Base-by-base conservation (phyloP, 192 early-diverging fungal genomes). In the Umbelopsis vinacea region DNA sequence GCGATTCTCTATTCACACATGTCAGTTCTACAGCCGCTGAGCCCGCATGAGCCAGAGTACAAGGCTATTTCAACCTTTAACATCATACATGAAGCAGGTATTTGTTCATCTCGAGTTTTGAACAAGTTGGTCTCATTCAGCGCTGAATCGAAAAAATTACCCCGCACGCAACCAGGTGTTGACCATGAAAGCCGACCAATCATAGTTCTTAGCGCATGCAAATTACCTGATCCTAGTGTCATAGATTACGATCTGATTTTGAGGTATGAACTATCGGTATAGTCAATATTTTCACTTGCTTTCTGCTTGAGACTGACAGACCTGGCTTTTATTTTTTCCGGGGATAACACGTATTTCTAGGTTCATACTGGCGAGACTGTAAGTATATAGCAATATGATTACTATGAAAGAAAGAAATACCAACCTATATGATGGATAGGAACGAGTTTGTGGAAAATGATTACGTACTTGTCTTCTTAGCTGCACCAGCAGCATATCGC, bases 391-490 rank as follows among this genome's bases (percentile, higher is more conserved):
- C 17, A 71, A 67, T n/a, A 17, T 8, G 12, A 66, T 23, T 48
- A 6, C 11, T 21, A 71, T 26, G 22, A 33, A 57, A 19, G 37
- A 17, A 17, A 14, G 2, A 19, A 7, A 69, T 55, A 2, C 79
- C 22, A 70, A 24, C 29, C 4, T 50, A 33, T 66, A 52, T 93
- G 29, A 78, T 81, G 53, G 85, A 87, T 46, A 80, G 94, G 37
- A 89, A 95, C 67, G 83, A 91, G 48, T 92, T 94, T 83, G 96
- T 96, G 14, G 93, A 96, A 76, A 94, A 84, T 70, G 95, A 95
- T 75, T 98, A 98, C 76, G 90, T 92, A 15, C 81, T 98, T 17
- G 93, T 98, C 17, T 82, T 98, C 70, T 94, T 98, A 75, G 85
- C 93, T 2, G 89, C 90, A 29, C 92, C 90, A 53, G 89, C 89